phyloP scores from a whole-genome alignment of 768 basidiomycete genomes.

The Tylopilus felleus region DNA sequence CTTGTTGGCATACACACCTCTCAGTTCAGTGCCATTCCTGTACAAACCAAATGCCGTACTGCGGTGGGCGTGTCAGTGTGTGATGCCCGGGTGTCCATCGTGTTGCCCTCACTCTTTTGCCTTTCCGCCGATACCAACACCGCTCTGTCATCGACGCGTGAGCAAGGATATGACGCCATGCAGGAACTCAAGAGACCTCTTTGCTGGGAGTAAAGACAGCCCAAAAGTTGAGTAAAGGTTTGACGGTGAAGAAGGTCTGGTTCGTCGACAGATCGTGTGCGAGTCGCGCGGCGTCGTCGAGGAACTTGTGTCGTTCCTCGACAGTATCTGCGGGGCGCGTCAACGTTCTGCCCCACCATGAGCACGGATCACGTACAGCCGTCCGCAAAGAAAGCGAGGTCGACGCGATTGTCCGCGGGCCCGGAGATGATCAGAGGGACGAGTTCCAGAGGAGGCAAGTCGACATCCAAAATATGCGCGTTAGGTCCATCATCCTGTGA shows the following conservation, averaged over 20 bases:
- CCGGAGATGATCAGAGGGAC: constrained; percentile 60
- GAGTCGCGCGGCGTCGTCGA: constrained; percentile 62
- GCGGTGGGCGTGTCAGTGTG: constrained; percentile 6
- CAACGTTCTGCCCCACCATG: not conserved
- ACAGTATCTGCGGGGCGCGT: constrained; percentile 43
- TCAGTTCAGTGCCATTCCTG: constrained; percentile 72
- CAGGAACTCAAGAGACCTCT: constrained; percentile 44
- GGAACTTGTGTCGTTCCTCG: constrained; percentile 58
- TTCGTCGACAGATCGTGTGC: constrained; percentile 68
- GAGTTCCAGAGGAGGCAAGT: constrained; percentile 49
- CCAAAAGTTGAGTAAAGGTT: constrained; percentile 78
- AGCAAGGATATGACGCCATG: constrained; percentile 23
- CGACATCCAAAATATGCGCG: constrained; percentile 3
- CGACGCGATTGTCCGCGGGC: constrained; percentile 59
- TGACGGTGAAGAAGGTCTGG: constrained; percentile 74
- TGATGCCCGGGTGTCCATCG: not conserved
- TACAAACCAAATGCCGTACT: constrained; percentile 78
- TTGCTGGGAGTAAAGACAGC: constrained; percentile 73
- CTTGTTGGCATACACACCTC: constrained; percentile 68
- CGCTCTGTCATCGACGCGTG: constrained; percentile 43
- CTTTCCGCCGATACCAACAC: constrained; percentile 62
- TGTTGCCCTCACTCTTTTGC: constrained; percentile 59
- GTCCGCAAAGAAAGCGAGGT: constrained; percentile 75
- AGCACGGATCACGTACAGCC: constrained; percentile 52
- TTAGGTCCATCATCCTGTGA: not conserved